Evolutionary conservation across 1,284 basidiomycete species (phyloP), one percentile per base, ranked within the genome.

Genomic region (Flammula alnicola): DNA sequence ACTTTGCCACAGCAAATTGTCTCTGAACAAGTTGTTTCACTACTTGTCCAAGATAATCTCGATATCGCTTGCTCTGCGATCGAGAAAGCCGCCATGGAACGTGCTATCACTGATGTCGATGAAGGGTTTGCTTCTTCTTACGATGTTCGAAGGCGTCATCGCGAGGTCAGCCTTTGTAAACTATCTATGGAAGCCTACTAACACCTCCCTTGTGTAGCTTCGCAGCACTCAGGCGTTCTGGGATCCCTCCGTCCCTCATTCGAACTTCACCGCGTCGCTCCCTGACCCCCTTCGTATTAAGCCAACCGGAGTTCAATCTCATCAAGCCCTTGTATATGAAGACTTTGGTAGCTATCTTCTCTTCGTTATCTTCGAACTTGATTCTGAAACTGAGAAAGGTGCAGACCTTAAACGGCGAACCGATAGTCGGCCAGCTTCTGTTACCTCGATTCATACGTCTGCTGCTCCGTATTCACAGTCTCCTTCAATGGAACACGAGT

Each of bases 11-110:
- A 74, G 72, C 76, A 86, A 76, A 72, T 83, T 63, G 77, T 86
- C 19, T 78, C 84, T 5, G 89, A 92, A 39, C 80, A 81, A 53
- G 79, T 87, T 20, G 81, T 98, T 50, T 72, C 85, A 20, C 76
- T 95, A 26, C 80, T 99, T 39, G 93, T 96, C 30, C 84, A 88
- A 58, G 95, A 98, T 63, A 99, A 99, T 63, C 77, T 98, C 53
- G 95, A 99, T 50, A 78, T 95, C 44, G 96, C 96, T 12, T 98
- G 96, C 67, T 83, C 86, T 47, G 92, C 95, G 5, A 95, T 99
- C 56, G 95, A 98, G 72, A 96, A 93, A 67, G 95, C 95, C 6
- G 97, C 97, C 1, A 98, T 98, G 91, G 95, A 99, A 63, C 88
- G 95, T 59, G 95, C 95, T 1, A 82, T 94, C 43, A 81, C 86